Conservation (phyloP, 176 grass and related monocot genomes). For the Bonia amplexicaulis region DNA sequence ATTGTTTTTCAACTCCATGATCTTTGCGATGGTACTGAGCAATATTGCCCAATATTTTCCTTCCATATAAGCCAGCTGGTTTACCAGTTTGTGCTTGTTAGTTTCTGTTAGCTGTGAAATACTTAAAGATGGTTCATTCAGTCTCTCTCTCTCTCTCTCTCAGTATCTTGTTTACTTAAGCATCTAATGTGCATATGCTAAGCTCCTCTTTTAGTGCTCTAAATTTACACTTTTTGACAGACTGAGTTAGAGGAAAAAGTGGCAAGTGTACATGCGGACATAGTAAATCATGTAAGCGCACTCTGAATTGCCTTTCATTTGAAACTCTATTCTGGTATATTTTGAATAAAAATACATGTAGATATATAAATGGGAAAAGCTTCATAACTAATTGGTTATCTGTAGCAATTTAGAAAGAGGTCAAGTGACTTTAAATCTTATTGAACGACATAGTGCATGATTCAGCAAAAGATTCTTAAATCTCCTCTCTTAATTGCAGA, state of each 20-base stretch:
- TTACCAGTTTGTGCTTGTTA: conserved; percentile 7
- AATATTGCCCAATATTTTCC: background rate
- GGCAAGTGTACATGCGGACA: conserved; percentile 52
- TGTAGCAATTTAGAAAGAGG: conserved; percentile 6
- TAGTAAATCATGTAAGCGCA: conserved; percentile 78
- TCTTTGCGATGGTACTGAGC: too few relatives aligned
- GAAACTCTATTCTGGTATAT: background rate
- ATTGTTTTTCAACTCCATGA: too few relatives aligned
- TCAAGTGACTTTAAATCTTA: background rate
- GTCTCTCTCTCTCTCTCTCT: background rate
- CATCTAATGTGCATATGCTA: background rate
- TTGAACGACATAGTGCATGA: background rate
- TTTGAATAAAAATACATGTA: conserved; percentile 12
- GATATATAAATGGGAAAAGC: background rate
- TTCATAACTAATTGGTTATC: conserved; percentile 16
- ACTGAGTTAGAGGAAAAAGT: conserved; percentile 65
- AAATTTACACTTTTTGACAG: conserved; percentile 46
- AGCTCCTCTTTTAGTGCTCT: conserved; percentile 8
- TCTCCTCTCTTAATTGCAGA: background rate
- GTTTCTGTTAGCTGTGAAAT: conserved; percentile 13
- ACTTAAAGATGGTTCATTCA: background rate
- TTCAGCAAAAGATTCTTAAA: conserved; percentile 8
- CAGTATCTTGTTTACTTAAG: background rate
- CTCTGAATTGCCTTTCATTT: conserved; percentile 1
- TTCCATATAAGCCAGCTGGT: background rate